Conservation (phyloP, 306 rosid genomes). For the Corylus heterophylla region DNA sequence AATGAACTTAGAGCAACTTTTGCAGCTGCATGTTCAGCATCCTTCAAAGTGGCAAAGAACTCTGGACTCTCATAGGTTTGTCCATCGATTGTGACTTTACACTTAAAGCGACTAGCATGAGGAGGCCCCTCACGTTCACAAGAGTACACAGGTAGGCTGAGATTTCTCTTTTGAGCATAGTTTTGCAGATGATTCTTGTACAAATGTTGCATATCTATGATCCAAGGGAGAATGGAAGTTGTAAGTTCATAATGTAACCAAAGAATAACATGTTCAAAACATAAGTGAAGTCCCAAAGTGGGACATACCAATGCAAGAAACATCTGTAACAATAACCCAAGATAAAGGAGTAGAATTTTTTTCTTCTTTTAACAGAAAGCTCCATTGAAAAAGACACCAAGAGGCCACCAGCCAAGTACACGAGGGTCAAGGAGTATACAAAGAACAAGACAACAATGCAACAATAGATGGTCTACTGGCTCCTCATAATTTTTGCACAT, state of each 20-base stretch:
- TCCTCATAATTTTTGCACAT: neutral
- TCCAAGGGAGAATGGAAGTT: slow-evolving; percentile 17
- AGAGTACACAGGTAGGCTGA: slow-evolving; percentile 59
- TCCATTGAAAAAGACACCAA: neutral
- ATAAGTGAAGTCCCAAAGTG: neutral
- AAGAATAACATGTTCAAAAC: slow-evolving; percentile 9
- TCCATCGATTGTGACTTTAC: slow-evolving; percentile 68
- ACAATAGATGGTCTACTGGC: neutral
- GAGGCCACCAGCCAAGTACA: neutral
- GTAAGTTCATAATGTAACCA: slow-evolving; percentile 5
- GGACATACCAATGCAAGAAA: slow-evolving; percentile 2
- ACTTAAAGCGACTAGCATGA: slow-evolving; percentile 64
- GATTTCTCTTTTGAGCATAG: slow-evolving; percentile 62
- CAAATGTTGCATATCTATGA: slow-evolving; percentile 50
- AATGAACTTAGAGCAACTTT: slow-evolving; percentile 65
- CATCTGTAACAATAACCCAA: neutral
- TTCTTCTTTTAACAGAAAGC: neutral
- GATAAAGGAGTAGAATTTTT: neutral
- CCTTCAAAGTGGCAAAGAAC: slow-evolving; percentile 59
- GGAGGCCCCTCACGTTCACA: slow-evolving; percentile 82
- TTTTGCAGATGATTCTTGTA: slow-evolving; percentile 69
- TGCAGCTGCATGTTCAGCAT: slow-evolving; percentile 92
- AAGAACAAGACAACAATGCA: neutral
- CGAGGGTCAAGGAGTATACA: neutral
- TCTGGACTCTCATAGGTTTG: slow-evolving; percentile 56